These are phyloP conservation scores for Ophiostoma tasmaniense DNA, from an alignment of 2,329 filamentous ascomycete genomes.

Conservation along the genomic window DNA sequence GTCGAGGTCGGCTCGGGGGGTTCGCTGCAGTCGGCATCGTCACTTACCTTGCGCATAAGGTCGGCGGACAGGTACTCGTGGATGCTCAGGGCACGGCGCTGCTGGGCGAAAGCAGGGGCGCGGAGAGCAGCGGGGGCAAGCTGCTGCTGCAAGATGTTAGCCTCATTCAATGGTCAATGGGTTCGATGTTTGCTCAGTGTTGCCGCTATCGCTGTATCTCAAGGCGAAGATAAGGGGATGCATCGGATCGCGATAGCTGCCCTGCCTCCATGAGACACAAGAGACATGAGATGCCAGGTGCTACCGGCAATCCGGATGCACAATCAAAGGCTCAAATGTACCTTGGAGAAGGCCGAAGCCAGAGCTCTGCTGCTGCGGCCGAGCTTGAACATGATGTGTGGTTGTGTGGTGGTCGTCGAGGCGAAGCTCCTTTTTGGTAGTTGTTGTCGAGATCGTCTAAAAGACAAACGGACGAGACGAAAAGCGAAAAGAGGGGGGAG, in stretches of 20 bases:
- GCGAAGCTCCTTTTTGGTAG: not conserved
- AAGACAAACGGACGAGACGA: not conserved
- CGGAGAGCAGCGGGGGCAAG: constrained; percentile 40
- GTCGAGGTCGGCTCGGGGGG: not conserved
- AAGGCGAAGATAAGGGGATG: not conserved
- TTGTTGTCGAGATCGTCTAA: not conserved
- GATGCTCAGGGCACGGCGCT: constrained; percentile 84
- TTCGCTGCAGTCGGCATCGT: not conserved
- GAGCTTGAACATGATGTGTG: constrained; percentile 71
- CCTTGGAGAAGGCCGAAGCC: constrained; percentile 70
- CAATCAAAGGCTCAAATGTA: constrained; percentile 30
- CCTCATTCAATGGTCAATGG: not conserved
- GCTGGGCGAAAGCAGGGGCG: constrained; percentile 58
- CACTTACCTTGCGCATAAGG: constrained; percentile 64
- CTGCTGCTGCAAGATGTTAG: constrained; percentile 27
- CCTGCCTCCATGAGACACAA: not conserved
- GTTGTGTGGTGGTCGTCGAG: not conserved
- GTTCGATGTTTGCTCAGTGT: not conserved
- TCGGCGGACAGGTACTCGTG: constrained; percentile 97
- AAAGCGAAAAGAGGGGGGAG: not conserved
- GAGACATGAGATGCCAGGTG: not conserved
- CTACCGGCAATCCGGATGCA: not conserved
- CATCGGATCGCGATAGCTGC: not conserved
- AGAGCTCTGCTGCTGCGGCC: constrained; percentile 73
- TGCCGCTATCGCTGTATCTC: not conserved